These are phyloP conservation scores for Dentipellis sp. DNA, from an alignment of 768 basidiomycete genomes.

Conservation along the genomic window DNA sequence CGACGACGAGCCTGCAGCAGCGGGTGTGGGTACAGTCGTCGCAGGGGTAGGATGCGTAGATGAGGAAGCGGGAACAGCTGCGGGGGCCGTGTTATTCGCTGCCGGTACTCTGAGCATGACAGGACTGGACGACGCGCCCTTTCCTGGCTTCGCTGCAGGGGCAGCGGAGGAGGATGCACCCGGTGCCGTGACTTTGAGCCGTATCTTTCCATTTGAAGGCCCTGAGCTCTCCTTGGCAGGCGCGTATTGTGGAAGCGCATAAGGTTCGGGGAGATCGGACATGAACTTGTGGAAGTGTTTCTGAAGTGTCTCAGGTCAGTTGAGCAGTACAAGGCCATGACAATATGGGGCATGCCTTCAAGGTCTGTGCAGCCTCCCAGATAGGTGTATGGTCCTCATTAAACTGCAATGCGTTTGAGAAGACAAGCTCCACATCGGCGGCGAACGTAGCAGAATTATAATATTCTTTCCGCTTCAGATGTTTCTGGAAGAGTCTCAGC, in stretches of 20 bases:
- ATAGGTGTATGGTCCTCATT: conserved; percentile 81
- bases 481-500: conserved; percentile 42
- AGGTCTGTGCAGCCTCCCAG: conserved; percentile 66
- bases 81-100: background rate
- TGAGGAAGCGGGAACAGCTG: background rate
- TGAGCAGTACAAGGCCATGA: conserved; percentile 3
- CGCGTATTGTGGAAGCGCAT: conserved; percentile 50
- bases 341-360: conserved; percentile 39
- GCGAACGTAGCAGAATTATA: conserved; percentile 58
- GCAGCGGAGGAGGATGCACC: conserved; percentile 22
- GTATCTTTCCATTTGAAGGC: conserved; percentile 46
- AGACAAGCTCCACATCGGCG: conserved; percentile 83
- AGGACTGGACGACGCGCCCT: conserved; percentile 15
- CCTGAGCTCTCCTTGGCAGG: conserved; percentile 31
- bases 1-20: conserved; percentile 1
- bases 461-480: conserved; percentile 76
- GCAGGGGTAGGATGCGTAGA: conserved; percentile 15
- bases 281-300: conserved; percentile 67
- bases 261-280: conserved; percentile 66
- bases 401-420: conserved; percentile 81
- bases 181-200: conserved; percentile 54
- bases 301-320: conserved; percentile 26
- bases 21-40: conserved; percentile 1
- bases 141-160: conserved; percentile 15
- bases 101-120: conserved; percentile 15